Conservation (phyloP, 305 asterid species). For the Fraxinus floribunda region DNA sequence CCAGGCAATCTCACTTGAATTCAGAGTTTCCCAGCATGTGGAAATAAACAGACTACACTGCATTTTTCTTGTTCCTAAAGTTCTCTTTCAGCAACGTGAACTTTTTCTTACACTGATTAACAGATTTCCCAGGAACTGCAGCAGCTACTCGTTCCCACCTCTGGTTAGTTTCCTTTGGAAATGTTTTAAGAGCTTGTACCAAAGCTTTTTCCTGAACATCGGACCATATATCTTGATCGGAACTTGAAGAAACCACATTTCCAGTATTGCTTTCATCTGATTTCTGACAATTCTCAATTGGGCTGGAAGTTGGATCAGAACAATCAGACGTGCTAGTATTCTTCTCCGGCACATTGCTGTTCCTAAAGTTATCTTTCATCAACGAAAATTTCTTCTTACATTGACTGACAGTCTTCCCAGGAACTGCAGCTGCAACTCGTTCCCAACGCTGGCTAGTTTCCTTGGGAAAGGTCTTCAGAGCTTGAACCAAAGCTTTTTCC, state of each 20-base stretch:
- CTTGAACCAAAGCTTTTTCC: slow-evolving; percentile 80
- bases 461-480: slow-evolving; percentile 83
- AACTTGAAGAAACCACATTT: slow-evolving; percentile 43
- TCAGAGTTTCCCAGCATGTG: neutral
- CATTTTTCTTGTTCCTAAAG: slow-evolving; percentile 80
- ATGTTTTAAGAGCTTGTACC: slow-evolving; percentile 83
- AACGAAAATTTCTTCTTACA: slow-evolving; percentile 71
- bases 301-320: slow-evolving; percentile 32
- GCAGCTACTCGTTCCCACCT: slow-evolving; percentile 92
- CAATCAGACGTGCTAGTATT: slow-evolving; percentile 26
- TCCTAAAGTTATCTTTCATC: slow-evolving; percentile 78
- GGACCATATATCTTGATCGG: slow-evolving; percentile 77
- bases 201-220: slow-evolving; percentile 78
- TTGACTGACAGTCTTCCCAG: slow-evolving; percentile 68
- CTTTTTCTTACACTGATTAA: slow-evolving; percentile 73
- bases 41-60: slow-evolving; percentile 29
- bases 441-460: slow-evolving; percentile 84
- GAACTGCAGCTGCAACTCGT: slow-evolving; percentile 86
- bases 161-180: slow-evolving; percentile 77
- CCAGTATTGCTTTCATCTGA: slow-evolving; percentile 34
- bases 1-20: neutral
- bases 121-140: slow-evolving; percentile 79
- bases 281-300: slow-evolving; percentile 32
- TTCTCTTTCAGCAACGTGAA: slow-evolving; percentile 64
- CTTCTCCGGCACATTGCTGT: slow-evolving; percentile 40